Evolutionary conservation across 2,329 filamentous ascomycete species (phyloP), one percentile per base, ranked within the genome.

Genomic region (Lanzia echinophila): DNA sequence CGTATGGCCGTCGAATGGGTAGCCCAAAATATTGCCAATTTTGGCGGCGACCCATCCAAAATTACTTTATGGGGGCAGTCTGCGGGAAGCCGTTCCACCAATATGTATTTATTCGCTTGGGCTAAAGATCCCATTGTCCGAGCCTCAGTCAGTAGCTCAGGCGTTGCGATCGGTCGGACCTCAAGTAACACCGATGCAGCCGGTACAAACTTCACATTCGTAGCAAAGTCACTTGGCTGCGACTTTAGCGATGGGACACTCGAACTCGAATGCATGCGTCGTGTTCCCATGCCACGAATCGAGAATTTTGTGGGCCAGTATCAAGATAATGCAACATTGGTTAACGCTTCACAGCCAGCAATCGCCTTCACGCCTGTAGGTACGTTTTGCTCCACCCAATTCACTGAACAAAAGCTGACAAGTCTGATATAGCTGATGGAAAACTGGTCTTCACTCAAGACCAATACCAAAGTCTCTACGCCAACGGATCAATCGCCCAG

Each of bases 41-140:
- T 86, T 65, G 82, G 82, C 0, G 83, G 82, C 1, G 76, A 85
- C 57, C 71, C 71, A 1, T 65, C 66, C 2, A 75, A 77, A 51
- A 73, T 85, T 31, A 77, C 73, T 1, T 65, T 79, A 47, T 79
- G 72, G 72, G 78, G 76, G 32, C 75, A 81, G 65, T 77, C 72
- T 3, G 76, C 78, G 1, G 78, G 78, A n/a, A 75, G 69, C 5
- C 81, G 84, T 63, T 81, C 79, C 53, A 75, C 56, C 10, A 62
- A 65, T 44, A 53, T 54, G 15, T 62, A 64, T 50, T 48, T 50
- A 22, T 67, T 55, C 43, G 61, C 61, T 3, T 32, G n/a, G 19
- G 15, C 22, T 7, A 63, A 53, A 24, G 13, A 67, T 50, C 62
- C 63, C 3, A 65, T 65, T 12, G 55, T 62, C n/a, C 19, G 19